Percentiles rank a stretch among this genome's conserved stretches.
Conservation (phyloP, 192 early-diverging fungal species). For the Mortierella claussenii region DNA sequence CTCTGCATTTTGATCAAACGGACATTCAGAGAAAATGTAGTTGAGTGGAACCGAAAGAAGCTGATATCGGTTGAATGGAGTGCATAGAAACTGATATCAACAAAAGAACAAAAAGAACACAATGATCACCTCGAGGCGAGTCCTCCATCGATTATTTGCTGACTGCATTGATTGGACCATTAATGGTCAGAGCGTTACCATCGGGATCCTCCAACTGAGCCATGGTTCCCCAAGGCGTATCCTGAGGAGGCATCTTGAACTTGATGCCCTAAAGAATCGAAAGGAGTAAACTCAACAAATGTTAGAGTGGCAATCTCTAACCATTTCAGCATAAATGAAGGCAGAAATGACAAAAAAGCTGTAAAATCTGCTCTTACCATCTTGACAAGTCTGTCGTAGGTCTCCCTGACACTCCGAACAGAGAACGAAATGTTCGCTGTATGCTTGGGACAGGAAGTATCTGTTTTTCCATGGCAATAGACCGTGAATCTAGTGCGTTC, state of each 20-base stretch:
- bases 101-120: no score
- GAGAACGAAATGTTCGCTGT: constrained; percentile 11
- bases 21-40: no score
- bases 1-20: no score
- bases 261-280: constrained; percentile 16
- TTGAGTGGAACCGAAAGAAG: no score
- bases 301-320: background rate
- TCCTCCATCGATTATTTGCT: background rate
- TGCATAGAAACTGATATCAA: background rate
- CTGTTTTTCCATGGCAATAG: constrained; percentile 7
- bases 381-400: constrained; percentile 33
- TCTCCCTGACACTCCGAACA: constrained; percentile 25
- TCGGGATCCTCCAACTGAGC: constrained; percentile 36
- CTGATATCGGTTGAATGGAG: background rate
- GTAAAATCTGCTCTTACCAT: constrained; percentile 11
- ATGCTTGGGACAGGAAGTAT: constrained; percentile 13
- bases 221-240: constrained; percentile 41
- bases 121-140: no score
- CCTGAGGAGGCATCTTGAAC: constrained; percentile 27
- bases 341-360: background rate
- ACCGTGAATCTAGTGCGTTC: constrained; percentile 35
- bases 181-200: constrained; percentile 26
- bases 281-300: background rate
- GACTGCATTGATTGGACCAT: no score
- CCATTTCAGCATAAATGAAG: background rate